Evolutionary conservation across 257 asterid genomes (phyloP).

Genomic region (Anisodus tanguticus): DNA sequence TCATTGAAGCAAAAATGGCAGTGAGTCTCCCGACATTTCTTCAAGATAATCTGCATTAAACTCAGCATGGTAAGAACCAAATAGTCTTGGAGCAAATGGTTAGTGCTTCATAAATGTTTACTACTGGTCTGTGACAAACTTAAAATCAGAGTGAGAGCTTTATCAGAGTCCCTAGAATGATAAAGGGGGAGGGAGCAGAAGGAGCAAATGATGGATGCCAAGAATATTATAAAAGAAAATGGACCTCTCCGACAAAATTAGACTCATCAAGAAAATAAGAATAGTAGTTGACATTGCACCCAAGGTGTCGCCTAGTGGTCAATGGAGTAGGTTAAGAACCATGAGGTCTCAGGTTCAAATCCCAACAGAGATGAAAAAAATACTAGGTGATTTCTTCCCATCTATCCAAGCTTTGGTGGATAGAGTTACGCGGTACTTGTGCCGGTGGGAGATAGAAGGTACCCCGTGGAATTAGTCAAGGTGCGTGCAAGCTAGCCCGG

Average conservation of each 20-base stretch:
- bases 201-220: background rate
- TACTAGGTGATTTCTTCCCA: background rate
- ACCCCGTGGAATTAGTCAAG: background rate
- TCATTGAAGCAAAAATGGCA: conserved; percentile 95
- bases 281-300: conserved; percentile 15
- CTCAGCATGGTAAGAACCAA: conserved; percentile 37
- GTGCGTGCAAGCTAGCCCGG: background rate
- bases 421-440: background rate
- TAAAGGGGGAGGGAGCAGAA: background rate
- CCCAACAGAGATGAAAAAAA: background rate
- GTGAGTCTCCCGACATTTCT: conserved; percentile 82
- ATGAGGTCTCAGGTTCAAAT: background rate
- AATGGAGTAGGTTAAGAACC: background rate
- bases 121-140: conserved; percentile 10
- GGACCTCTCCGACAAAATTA: background rate
- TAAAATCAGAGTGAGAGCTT: background rate
- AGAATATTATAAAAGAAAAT: background rate
- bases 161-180: background rate
- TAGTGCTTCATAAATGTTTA: conserved; percentile 19
- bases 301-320: background rate
- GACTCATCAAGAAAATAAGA: background rate
- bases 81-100: conserved; percentile 25
- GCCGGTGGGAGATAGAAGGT: background rate
- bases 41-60: conserved; percentile 75
- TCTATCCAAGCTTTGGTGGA: background rate